phyloP scores from a whole-genome alignment of 495 filamentous ascomycete species.

The Trichoderma reesei region DNA sequence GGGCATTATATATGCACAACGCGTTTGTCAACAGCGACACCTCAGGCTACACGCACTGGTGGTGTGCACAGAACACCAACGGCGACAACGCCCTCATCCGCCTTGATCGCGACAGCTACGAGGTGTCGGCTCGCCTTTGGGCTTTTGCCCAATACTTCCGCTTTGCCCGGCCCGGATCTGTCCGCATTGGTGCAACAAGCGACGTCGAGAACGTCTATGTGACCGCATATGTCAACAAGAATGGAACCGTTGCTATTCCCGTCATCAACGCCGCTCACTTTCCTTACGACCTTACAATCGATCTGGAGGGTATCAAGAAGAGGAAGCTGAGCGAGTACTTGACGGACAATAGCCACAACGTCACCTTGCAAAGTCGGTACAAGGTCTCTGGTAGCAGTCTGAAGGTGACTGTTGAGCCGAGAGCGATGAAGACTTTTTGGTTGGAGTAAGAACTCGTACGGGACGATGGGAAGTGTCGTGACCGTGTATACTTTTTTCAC shows the following conservation, averaged over 20 bases:
- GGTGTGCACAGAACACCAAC: conserved; percentile 30
- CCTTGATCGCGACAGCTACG: conserved; percentile 22
- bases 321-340: conserved; percentile 7
- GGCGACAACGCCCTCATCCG: conserved; percentile 31
- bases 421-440: conserved; percentile 11
- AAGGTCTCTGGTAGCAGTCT: background rate
- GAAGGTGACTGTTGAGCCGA: conserved; percentile 7
- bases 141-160: conserved; percentile 34
- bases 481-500: no score
- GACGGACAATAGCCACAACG: conserved; percentile 10
- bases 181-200: conserved; percentile 21
- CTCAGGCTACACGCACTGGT: conserved; percentile 42
- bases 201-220: conserved; percentile 22
- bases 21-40: conserved; percentile 30
- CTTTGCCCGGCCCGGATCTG: conserved; percentile 36
- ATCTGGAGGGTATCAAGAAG: conserved; percentile 9
- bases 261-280: conserved; percentile 32
- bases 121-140: conserved; percentile 36
- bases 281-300: conserved; percentile 15
- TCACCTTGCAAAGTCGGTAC: conserved; percentile 1
- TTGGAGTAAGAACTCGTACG: background rate
- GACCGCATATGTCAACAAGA: conserved; percentile 35
- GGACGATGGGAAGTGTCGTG: no score
- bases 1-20: conserved; percentile 41
- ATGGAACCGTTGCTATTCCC: conserved; percentile 33